Conservation (phyloP, 306 rosid genomes). For the Lathyrus aphaca region DNA sequence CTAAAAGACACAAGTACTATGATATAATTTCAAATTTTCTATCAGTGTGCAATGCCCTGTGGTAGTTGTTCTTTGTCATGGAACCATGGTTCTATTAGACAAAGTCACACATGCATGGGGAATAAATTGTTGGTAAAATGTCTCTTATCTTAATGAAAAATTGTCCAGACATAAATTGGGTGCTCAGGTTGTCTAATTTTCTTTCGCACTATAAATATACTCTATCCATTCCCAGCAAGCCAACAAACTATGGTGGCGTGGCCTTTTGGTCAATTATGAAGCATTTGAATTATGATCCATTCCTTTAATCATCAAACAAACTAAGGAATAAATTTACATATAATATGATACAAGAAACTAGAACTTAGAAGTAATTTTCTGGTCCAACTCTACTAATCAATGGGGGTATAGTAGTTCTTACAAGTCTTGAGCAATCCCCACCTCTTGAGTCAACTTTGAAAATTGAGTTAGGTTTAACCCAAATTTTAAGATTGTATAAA, state of each 20-base stretch:
- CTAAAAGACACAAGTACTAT: too few species aligned
- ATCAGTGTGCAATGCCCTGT: slow-evolving; percentile 3
- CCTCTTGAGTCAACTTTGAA: neutral
- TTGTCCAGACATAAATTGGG: slow-evolving; percentile 22
- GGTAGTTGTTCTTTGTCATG: slow-evolving; percentile 9
- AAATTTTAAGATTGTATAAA: neutral
- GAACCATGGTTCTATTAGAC: slow-evolving; percentile 10
- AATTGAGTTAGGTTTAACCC: slow-evolving; percentile 4
- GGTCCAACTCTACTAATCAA: slow-evolving; percentile 7
- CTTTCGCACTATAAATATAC: slow-evolving; percentile 5
- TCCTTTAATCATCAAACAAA: slow-evolving; percentile 9
- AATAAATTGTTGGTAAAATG: neutral
- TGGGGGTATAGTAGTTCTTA: neutral
- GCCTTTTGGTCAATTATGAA: slow-evolving; percentile 7
- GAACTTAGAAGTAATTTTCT: slow-evolving; percentile 19
- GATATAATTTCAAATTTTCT: neutral
- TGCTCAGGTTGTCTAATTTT: slow-evolving; percentile 3
- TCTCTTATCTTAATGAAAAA: slow-evolving; percentile 22
- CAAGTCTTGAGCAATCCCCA: neutral
- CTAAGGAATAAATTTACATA: neutral
- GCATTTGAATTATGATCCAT: slow-evolving; percentile 19
- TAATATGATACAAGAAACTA: slow-evolving; percentile 16
- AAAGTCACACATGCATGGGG: slow-evolving; percentile 21
- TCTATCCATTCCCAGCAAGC: slow-evolving; percentile 5
- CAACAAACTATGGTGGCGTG: slow-evolving; percentile 11